Base-by-base conservation (phyloP, 768 basidiomycete species). In the Serendipita vermifera region DNA sequence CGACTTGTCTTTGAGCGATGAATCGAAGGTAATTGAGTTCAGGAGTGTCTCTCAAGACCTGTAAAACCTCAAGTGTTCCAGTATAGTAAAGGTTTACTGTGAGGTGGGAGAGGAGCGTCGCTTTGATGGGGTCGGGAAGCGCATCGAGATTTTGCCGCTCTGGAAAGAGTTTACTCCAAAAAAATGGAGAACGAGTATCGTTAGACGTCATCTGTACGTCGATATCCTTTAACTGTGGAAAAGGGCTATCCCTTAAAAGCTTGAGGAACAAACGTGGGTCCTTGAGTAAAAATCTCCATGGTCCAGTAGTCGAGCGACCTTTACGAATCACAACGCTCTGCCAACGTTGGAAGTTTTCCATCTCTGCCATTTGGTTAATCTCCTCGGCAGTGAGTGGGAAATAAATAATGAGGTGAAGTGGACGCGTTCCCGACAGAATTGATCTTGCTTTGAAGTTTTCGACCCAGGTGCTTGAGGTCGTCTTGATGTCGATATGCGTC, bases 141-240 rank as follows among this genome's bases (percentile, higher is more conserved):
- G 5, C 32, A n/a, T 51, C 46, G 22, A 51, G 27, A n/a, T 22
- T 11, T 22, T 31, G 46, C n/a, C 15, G 26, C 9, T 51, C 46
- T 9, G 46, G 9, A 26, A 51, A 51, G 11, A 51, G 46, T 9
- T 51, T 51, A n/a, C 46, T 51, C 46, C 46, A 51, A 7, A 51
- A 31, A 22, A 51, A n/a, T 9, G 46, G 7, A 5, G 46, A 51
- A 13, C 46, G 24, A 24, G 46, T 31, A 29, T 22, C 46, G 17
- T 22, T 31, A 22, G 46, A 27, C 46, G 26, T 51, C 24, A 51
- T 20, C 29, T n/a, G 46, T n/a, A 51, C 46, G 24, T 51, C 46
- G 20, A 51, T 51, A 31, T 7, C n/a, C 29, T 31, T 7, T 5
- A 51, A 31, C 22, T 22, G n/a, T n/a, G 46, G 11, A 29, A 51